Evolutionary conservation across 306 rosid genomes (phyloP).

Genomic region (Vigna radiata): DNA sequence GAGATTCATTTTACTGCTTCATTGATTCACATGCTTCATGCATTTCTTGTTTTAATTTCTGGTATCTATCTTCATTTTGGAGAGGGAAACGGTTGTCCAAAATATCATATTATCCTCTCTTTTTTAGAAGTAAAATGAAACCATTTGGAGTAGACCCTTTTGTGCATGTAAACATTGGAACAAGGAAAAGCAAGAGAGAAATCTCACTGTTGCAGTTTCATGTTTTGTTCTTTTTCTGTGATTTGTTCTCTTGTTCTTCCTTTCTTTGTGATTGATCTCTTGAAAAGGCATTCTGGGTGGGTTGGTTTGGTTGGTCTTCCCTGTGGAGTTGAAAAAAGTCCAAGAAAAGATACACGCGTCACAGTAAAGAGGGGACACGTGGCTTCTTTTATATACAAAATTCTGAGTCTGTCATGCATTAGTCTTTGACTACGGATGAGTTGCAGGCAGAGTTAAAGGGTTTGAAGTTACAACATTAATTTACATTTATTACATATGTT

Average conservation of each 20-base stretch:
- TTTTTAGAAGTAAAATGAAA: background rate
- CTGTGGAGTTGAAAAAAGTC: background rate
- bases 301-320: background rate
- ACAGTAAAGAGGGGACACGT: background rate
- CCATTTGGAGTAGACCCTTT: background rate
- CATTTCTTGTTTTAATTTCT: background rate
- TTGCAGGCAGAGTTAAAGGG: background rate
- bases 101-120: background rate
- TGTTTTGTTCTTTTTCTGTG: background rate
- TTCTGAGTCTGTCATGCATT: background rate
- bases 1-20: slow-evolving; percentile 21
- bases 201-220: background rate
- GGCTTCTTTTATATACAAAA: background rate
- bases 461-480: slow-evolving; percentile 7
- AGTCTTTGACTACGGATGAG: slow-evolving; percentile 11
- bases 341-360: slow-evolving; percentile 11
- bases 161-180: background rate
- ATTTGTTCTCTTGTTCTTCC: background rate
- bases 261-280: background rate
- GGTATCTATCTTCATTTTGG: background rate
- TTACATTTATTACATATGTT: background rate
- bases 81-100: background rate
- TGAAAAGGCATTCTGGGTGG: slow-evolving; percentile 12
- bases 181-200: background rate
- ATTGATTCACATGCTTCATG: slow-evolving; percentile 8